Evolutionary conservation across 352 stramenopile species (phyloP).

Genomic region (Phytopythium chamaehyphon): DNA sequence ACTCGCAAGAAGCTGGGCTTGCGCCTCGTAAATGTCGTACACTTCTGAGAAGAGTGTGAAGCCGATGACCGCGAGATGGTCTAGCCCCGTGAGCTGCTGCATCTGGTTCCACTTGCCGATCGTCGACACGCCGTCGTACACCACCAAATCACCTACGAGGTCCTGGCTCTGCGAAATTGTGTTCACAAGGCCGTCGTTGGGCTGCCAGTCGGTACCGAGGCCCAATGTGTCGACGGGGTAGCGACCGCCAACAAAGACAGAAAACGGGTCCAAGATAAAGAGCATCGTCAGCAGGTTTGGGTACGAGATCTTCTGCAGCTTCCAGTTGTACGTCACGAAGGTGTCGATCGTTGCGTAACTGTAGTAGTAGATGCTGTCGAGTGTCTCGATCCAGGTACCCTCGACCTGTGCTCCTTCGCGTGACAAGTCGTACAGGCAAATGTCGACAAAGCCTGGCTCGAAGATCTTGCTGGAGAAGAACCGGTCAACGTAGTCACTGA

Average conservation of each 20-base stretch:
- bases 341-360: conserved; percentile 43
- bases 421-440: conserved; percentile 34
- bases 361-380: conserved; percentile 54
- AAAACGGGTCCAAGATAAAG: conserved; percentile 33
- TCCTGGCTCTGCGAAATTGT: conserved; percentile 44
- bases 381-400: conserved; percentile 44
- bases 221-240: conserved; percentile 20
- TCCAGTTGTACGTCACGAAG: conserved; percentile 25
- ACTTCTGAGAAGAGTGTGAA: conserved; percentile 37
- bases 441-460: conserved; percentile 31
- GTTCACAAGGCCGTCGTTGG: conserved; percentile 36
- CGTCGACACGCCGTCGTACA: conserved; percentile 26
- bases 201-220: conserved; percentile 22
- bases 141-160: conserved; percentile 24
- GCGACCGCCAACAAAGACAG: conserved; percentile 25
- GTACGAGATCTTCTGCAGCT: conserved; percentile 35
- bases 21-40: conserved; percentile 34
- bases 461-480: conserved; percentile 38
- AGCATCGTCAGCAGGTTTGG: conserved; percentile 52
- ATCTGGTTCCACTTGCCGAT: conserved; percentile 48
- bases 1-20: conserved; percentile 29
- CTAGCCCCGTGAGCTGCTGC: conserved; percentile 31
- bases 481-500: conserved; percentile 24
- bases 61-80: conserved; percentile 43
- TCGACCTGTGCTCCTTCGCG: conserved; percentile 28